These are phyloP conservation scores for Parathielavia appendiculata DNA, from an alignment of 495 filamentous ascomycete species.

Conservation along the genomic window DNA sequence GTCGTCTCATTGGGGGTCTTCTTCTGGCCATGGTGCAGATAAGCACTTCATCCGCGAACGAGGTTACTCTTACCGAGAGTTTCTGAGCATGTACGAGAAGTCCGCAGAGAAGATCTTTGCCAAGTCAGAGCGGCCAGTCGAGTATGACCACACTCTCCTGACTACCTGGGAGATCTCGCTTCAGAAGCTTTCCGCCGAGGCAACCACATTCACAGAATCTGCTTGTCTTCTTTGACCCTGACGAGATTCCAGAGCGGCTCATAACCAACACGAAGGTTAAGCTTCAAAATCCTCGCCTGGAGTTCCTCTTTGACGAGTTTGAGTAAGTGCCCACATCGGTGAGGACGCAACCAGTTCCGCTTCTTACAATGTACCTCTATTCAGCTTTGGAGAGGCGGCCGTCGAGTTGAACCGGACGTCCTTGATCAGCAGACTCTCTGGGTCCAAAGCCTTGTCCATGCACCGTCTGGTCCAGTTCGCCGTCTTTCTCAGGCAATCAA, in stretches of 20 bases:
- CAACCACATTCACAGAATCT: constrained; percentile 7
- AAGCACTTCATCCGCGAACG: constrained; percentile 16
- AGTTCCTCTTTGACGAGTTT: constrained; percentile 9
- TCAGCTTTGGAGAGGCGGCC: constrained; percentile 8
- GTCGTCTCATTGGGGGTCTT: constrained; percentile 2
- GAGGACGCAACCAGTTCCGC: background rate
- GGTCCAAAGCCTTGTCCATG: constrained; percentile 11
- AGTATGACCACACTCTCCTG: constrained; percentile 12
- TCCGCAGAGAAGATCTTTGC: constrained; percentile 13
- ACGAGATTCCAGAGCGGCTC: constrained; percentile 6
- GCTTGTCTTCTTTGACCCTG: constrained; percentile 12
- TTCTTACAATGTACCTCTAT: background rate
- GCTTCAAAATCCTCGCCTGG: background rate
- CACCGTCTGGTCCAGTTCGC: constrained; percentile 15
- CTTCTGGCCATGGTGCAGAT: constrained; percentile 14
- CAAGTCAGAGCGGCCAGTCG: constrained; percentile 3
- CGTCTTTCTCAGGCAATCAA: background rate
- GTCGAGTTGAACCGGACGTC: constrained; percentile 13
- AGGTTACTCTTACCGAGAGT: constrained; percentile 7
- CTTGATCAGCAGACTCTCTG: constrained; percentile 9
- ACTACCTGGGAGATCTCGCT: constrained; percentile 5
- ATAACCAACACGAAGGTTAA: constrained; percentile 10
- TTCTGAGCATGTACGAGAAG: constrained; percentile 6
- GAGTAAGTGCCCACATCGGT: constrained; percentile 4
- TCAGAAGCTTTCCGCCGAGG: constrained; percentile 10